These are phyloP conservation scores for Leishmania turanica DNA, from an alignment of 208 protist species.

Conservation along the genomic window DNA sequence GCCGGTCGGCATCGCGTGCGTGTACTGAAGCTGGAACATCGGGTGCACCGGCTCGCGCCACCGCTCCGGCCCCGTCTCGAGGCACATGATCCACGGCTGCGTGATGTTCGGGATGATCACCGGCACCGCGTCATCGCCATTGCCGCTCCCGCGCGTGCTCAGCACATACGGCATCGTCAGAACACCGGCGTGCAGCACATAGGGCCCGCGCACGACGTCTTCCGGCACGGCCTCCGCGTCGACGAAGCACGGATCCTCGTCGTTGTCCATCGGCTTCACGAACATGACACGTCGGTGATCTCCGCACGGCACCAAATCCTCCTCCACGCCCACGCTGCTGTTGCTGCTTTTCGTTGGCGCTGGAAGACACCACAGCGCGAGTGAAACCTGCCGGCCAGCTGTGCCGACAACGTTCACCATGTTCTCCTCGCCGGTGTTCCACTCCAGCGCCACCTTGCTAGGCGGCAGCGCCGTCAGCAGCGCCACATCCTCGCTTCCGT, in stretches of 20 bases:
- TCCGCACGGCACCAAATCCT: conserved; percentile 51
- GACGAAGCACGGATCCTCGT: conserved; percentile 68
- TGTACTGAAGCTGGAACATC: conserved; percentile 66
- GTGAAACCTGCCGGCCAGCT: conserved; percentile 45
- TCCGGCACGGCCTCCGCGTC: conserved; percentile 47
- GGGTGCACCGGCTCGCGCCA: conserved; percentile 63
- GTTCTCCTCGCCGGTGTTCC: conserved; percentile 43
- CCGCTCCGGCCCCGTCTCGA: conserved; percentile 60
- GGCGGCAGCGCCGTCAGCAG: conserved; percentile 47
- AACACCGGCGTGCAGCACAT: conserved; percentile 52
- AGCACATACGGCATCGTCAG: conserved; percentile 54
- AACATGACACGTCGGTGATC: conserved; percentile 67
- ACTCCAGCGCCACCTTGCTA: conserved; percentile 65
- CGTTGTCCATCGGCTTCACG: conserved; percentile 65
- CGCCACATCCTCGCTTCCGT: conserved; percentile 65
- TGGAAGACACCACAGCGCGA: conserved; percentile 54
- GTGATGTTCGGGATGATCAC: conserved; percentile 42
- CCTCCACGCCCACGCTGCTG: conserved; percentile 1
- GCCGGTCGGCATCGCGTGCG: conserved; percentile 42
- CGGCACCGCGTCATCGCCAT: conserved; percentile 15
- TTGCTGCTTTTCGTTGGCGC: conserved; percentile 11
- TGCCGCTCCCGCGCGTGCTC: conserved; percentile 27
- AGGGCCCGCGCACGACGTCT: conserved; percentile 55
- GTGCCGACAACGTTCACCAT: conserved; percentile 67
- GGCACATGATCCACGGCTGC: conserved; percentile 78